Evolutionary conservation across 1,139 yeast genomes (phyloP).

Genomic region (Kazachstania sp.): DNA sequence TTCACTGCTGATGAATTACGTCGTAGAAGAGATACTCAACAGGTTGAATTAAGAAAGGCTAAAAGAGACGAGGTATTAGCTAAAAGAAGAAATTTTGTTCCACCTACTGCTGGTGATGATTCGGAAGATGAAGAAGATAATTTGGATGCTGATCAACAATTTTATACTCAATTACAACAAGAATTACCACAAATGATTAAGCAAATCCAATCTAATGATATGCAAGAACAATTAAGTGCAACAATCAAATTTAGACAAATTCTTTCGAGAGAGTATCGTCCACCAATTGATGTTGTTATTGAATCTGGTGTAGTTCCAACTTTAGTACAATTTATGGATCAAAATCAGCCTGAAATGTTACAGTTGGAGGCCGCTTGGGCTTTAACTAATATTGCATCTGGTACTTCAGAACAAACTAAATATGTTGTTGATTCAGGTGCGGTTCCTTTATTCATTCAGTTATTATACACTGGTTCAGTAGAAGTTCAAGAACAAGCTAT

Average conservation of each 20-base stretch:
- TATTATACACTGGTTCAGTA: slow-evolving; percentile 68
- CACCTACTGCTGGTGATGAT: slow-evolving; percentile 37
- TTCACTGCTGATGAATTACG: slow-evolving; percentile 94
- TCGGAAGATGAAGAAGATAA: slow-evolving; percentile 40
- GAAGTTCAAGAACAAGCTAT: slow-evolving; percentile 98
- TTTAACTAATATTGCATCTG: slow-evolving; percentile 95
- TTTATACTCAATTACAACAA: slow-evolving; percentile 46
- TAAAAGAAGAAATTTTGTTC: slow-evolving; percentile 76
- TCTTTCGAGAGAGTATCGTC: slow-evolving; percentile 87
- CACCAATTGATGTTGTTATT: slow-evolving; percentile 94
- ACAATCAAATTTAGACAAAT: slow-evolving; percentile 91
- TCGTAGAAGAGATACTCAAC: slow-evolving; percentile 96
- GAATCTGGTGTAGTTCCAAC: slow-evolving; percentile 89
- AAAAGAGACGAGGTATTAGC: slow-evolving; percentile 92
- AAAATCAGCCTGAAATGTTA: slow-evolving; percentile 71
- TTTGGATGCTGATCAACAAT: slow-evolving; percentile 34
- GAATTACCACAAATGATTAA: slow-evolving; percentile 84
- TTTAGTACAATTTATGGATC: slow-evolving; percentile 76
- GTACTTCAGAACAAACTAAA: slow-evolving; percentile 79
- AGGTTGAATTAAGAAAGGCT: slow-evolving; percentile 91
- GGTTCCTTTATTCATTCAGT: slow-evolving; percentile 79
- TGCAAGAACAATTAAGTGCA: slow-evolving; percentile 78
- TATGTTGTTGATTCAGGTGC: slow-evolving; percentile 91
- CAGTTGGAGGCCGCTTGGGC: slow-evolving; percentile 99
- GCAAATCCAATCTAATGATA: slow-evolving; percentile 66